phyloP scores from a whole-genome alignment of 805 yeast genomes.

The Kockiozyma suomiensis region DNA sequence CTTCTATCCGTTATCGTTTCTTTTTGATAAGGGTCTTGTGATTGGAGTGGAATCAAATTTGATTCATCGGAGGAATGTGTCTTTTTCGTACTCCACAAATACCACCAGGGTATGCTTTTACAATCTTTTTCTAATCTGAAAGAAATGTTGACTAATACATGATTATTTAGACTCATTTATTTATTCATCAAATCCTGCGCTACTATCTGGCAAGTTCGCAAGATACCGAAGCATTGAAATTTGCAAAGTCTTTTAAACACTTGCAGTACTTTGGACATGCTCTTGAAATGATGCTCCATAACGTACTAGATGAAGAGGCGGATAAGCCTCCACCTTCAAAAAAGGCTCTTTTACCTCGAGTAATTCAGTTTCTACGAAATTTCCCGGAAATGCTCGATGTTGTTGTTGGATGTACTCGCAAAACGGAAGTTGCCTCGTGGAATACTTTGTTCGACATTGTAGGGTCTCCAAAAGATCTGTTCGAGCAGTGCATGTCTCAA shows the following conservation, averaged over 20 bases:
- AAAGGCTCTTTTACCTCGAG: constrained; percentile 32
- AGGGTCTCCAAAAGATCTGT: constrained; percentile 44
- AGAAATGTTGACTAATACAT: background rate
- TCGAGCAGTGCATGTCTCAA: constrained; percentile 42
- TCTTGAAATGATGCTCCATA: constrained; percentile 47
- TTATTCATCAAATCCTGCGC: constrained; percentile 30
- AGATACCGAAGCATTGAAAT: constrained; percentile 28
- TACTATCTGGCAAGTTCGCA: constrained; percentile 20
- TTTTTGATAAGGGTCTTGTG: constrained; percentile 52
- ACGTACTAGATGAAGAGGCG: constrained; percentile 40
- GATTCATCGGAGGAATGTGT: constrained; percentile 41
- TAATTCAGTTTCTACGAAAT: constrained; percentile 39
- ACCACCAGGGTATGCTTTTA: constrained; percentile 21
- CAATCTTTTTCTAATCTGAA: background rate
- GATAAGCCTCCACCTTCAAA: constrained; percentile 30
- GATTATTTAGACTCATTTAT: constrained; percentile 27
- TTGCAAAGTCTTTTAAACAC: constrained; percentile 33
- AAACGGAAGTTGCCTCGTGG: constrained; percentile 62
- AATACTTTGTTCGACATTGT: constrained; percentile 43
- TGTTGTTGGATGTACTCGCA: constrained; percentile 55
- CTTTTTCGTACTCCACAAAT: constrained; percentile 39
- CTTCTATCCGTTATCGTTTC: constrained; percentile 54
- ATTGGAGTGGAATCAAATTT: constrained; percentile 55
- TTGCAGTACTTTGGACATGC: constrained; percentile 48
- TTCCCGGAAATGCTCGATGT: constrained; percentile 46